A percentile compares a stretch with the other conserved stretches of the same genome.
Conservation (phyloP, 768 basidiomycete genomes). For the Mycena pura region DNA sequence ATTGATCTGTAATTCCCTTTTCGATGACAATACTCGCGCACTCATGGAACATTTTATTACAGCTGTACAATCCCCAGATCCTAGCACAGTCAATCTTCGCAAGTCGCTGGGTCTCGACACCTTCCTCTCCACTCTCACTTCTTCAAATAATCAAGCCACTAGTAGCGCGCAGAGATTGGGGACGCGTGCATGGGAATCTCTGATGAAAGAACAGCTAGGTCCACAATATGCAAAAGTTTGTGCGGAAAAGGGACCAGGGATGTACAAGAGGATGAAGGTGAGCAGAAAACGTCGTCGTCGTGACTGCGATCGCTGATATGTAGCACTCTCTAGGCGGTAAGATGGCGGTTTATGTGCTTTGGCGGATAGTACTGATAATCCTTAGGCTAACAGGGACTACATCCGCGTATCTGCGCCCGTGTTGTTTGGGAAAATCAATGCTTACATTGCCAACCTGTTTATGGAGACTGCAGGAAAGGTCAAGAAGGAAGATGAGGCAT, state of each 20-base stretch:
- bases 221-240: constrained; percentile 8
- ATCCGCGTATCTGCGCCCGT: not conserved
- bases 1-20: not conserved
- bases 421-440: not conserved
- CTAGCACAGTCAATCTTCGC: not conserved
- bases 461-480: not conserved
- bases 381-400: not conserved
- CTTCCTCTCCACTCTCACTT: not conserved
- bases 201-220: not conserved
- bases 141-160: not conserved
- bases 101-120: constrained; percentile 10
- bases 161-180: constrained; percentile 10
- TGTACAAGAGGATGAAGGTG: constrained; percentile 27
- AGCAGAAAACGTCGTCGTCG: not conserved
- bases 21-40: too few relatives aligned
- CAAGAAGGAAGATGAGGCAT: not conserved
- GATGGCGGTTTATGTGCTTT: not conserved
- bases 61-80: not conserved
- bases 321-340: not conserved
- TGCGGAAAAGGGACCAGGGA: constrained; percentile 16
- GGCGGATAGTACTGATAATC: not conserved
- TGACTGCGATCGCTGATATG: not conserved
- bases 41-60: not conserved
- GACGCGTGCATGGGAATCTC: constrained; percentile 17
- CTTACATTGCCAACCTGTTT: not conserved